Evolutionary conservation across 2,329 filamentous ascomycete species (phyloP).

Genomic region (Trichoderma sp.): DNA sequence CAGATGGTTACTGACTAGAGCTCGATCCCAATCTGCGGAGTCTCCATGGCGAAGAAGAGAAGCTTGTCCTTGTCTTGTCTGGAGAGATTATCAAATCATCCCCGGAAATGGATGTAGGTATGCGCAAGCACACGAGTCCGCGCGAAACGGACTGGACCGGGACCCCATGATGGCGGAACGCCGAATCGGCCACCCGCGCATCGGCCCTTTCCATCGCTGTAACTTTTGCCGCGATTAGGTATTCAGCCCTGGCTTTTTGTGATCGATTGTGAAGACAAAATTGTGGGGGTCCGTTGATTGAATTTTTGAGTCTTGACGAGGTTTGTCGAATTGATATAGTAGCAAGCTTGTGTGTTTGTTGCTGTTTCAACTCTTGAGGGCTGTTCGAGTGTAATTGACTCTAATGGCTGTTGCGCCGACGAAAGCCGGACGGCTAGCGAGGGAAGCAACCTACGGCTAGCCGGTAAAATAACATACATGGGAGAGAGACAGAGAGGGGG

Average conservation of each 20-base stretch:
- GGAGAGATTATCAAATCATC: neutral
- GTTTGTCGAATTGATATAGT: neutral
- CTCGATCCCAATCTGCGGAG: neutral
- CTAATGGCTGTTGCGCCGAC: constrained; percentile 1
- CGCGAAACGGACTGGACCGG: neutral
- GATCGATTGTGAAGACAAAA: neutral
- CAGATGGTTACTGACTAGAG: neutral
- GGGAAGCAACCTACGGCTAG: neutral
- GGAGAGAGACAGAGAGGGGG: neutral
- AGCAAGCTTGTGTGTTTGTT: neutral
- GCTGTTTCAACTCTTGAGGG: neutral
- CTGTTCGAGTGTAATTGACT: neutral
- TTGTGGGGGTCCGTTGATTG: neutral
- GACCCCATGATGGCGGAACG: neutral
- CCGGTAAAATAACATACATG: neutral
- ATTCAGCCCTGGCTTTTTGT: neutral
- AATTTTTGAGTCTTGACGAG: neutral
- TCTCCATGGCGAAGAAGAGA: neutral
- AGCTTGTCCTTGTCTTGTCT: neutral
- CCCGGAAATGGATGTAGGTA: neutral
- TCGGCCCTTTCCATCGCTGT: neutral
- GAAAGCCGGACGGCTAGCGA: constrained; percentile 15
- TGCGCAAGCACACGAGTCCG: neutral
- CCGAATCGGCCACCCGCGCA: neutral
- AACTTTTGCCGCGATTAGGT: neutral